These are phyloP conservation scores for Leptosphaerulina australis DNA, from an alignment of 2,329 filamentous ascomycete species.

Conservation along the genomic window DNA sequence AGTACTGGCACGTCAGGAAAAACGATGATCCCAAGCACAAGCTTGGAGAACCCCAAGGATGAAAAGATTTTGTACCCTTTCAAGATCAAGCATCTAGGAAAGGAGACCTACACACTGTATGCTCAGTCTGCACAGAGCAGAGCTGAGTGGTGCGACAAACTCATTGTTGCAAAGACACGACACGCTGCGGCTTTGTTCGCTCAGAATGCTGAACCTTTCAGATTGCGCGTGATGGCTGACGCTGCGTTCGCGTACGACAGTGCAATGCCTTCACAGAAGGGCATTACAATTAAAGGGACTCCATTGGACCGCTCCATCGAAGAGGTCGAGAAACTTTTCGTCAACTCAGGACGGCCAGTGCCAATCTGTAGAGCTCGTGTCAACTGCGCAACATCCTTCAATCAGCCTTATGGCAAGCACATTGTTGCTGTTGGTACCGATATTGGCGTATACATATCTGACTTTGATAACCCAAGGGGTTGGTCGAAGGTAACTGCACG, in stretches of 20 bases:
- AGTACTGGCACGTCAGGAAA: constrained; percentile 60
- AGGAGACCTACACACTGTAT: constrained; percentile 91
- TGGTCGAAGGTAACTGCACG: constrained; percentile 74
- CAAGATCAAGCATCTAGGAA: constrained; percentile 91
- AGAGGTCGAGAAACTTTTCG: constrained; percentile 80
- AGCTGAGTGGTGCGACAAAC: constrained; percentile 89
- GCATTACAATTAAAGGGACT: constrained; percentile 84
- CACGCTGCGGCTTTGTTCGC: constrained; percentile 87
- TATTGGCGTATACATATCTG: constrained; percentile 88
- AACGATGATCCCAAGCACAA: constrained; percentile 55
- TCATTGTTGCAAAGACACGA: constrained; percentile 91
- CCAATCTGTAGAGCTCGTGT: constrained; percentile 85
- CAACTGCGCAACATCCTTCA: constrained; percentile 92
- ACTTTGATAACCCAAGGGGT: constrained; percentile 85
- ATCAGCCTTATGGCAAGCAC: constrained; percentile 76
- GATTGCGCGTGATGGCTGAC: constrained; percentile 88
- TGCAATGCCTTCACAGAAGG: constrained; percentile 58
- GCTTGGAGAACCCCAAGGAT: constrained; percentile 66
- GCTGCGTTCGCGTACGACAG: constrained; percentile 85
- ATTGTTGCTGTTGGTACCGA: constrained; percentile 96
- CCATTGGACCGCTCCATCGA: constrained; percentile 89
- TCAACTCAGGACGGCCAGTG: constrained; percentile 68
- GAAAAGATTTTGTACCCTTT: constrained; percentile 88
- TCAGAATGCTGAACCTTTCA: constrained; percentile 96
- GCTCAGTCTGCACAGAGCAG: constrained; percentile 76